A percentile compares a stretch with the other conserved stretches of the same genome.
Evolutionary conservation across 177 flowering plant genomes (phyloP).

Genomic region (Vitis hybrid): DNA sequence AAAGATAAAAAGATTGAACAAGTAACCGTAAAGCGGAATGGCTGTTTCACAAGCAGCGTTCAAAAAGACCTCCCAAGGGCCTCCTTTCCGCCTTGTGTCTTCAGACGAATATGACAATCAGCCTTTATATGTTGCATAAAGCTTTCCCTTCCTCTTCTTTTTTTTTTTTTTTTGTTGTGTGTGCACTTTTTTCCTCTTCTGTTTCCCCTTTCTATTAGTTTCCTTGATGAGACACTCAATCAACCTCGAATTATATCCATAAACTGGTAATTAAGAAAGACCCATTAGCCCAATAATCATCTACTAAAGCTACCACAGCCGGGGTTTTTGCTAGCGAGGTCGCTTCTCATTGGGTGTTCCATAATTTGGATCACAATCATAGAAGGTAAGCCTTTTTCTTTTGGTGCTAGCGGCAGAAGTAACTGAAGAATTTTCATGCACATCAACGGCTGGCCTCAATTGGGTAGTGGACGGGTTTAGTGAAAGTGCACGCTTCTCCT

Average conservation of each 20-base stretch:
- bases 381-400: conserved; percentile 26
- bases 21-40: not conserved
- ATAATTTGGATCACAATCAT: conserved; percentile 9
- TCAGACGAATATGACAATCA: conserved; percentile 1
- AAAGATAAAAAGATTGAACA: not conserved
- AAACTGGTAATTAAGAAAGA: conserved; percentile 4
- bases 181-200: not conserved
- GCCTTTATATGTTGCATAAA: conserved; percentile 12
- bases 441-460: conserved; percentile 4
- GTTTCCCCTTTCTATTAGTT: not conserved
- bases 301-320: not conserved
- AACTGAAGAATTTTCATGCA: conserved; percentile 16
- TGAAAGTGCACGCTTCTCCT: conserved; percentile 7
- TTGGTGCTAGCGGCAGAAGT: conserved; percentile 13
- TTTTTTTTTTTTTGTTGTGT: too few relatives aligned
- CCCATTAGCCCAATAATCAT: not conserved
- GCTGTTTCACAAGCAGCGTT: not conserved
- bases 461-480: conserved; percentile 19
- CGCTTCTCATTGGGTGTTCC: conserved; percentile 15
- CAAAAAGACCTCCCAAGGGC: conserved; percentile 9
- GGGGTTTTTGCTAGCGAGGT: not conserved
- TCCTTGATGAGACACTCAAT: conserved; percentile 4
- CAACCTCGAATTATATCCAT: conserved; percentile 11
- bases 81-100: not conserved
- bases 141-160: conserved; percentile 1